These are phyloP conservation scores for Dendrostoma leiphaemia DNA, from an alignment of 2,329 filamentous ascomycete genomes.

Conservation along the genomic window DNA sequence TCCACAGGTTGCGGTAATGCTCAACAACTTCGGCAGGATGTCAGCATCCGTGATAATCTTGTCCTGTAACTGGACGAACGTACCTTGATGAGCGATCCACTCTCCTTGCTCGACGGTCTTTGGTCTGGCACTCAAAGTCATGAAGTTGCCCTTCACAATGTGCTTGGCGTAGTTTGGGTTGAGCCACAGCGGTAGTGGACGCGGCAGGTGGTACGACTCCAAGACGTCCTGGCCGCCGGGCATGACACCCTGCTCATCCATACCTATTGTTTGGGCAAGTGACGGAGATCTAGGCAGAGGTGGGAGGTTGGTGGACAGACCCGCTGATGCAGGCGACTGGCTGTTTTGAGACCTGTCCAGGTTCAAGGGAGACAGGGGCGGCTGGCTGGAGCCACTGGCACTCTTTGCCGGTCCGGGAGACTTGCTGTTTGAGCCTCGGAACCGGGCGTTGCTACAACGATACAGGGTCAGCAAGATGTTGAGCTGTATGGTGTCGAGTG, in stretches of 20 bases:
- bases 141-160: constrained; percentile 96
- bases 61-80: constrained; percentile 20
- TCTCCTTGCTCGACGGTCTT: constrained; percentile 93
- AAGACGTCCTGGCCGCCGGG: constrained; percentile 53
- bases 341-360: constrained; percentile 43
- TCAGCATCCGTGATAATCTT: neutral
- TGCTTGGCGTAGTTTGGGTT: constrained; percentile 74
- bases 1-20: constrained; percentile 84
- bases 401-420: constrained; percentile 51
- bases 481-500: neutral
- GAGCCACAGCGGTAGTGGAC: constrained; percentile 70
- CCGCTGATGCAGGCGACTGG: constrained; percentile 45
- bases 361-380: constrained; percentile 16
- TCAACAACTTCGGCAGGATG: constrained; percentile 67
- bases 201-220: constrained; percentile 61
- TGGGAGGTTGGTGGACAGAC: constrained; percentile 56
- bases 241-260: constrained; percentile 57
- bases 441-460: constrained; percentile 51
- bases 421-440: constrained; percentile 54
- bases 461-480: constrained; percentile 6
- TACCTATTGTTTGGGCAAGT: constrained; percentile 64
- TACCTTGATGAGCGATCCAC: constrained; percentile 95
- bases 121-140: constrained; percentile 89
- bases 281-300: constrained; percentile 63
- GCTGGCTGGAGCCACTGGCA: constrained; percentile 42